Percentiles rank a stretch among this genome's conserved stretches.
These are phyloP conservation scores for Ophiostoma sp. DNA, from an alignment of 2,329 filamentous ascomycete species.

Conservation along the genomic window DNA sequence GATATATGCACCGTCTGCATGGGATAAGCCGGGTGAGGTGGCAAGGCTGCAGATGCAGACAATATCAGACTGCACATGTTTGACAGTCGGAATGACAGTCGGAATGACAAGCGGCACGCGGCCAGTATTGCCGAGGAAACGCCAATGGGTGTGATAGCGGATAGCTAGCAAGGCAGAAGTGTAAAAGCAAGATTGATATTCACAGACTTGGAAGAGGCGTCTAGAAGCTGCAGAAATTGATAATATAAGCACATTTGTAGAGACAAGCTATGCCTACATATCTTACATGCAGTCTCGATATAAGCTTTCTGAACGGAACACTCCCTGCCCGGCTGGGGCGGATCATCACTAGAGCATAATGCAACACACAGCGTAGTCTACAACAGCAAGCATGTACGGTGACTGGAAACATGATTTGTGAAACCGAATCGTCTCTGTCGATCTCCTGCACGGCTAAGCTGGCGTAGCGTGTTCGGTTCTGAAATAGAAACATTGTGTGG, in stretches of 20 bases:
- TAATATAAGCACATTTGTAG: too few species aligned
- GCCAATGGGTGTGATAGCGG: neutral
- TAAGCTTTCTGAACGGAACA: neutral
- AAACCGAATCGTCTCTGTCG: neutral
- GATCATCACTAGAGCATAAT: neutral
- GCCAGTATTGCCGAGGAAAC: neutral
- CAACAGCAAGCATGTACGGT: too few species aligned
- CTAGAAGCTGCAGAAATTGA: too few species aligned
- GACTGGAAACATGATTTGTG: neutral
- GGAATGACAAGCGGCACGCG: neutral
- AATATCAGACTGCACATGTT: neutral
- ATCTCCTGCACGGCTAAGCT: slow-evolving; percentile 9
- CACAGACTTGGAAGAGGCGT: too few species aligned
- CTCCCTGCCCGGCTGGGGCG: neutral
- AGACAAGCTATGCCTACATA: too few species aligned
- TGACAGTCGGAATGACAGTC: neutral
- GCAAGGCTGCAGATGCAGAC: too few species aligned
- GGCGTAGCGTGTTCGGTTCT: neutral
- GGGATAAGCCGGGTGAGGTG: too few species aligned
- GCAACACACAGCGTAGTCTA: neutral
- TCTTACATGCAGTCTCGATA: neutral
- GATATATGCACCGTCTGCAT: too few species aligned
- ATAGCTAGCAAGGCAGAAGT: neutral
- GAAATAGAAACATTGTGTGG: slow-evolving; percentile 8
- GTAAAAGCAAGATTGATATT: too few species aligned